Evolutionary conservation across 176 grass and related monocot species (phyloP), one percentile per base, ranked within the genome.

Genomic region (Bromus sterilis): DNA sequence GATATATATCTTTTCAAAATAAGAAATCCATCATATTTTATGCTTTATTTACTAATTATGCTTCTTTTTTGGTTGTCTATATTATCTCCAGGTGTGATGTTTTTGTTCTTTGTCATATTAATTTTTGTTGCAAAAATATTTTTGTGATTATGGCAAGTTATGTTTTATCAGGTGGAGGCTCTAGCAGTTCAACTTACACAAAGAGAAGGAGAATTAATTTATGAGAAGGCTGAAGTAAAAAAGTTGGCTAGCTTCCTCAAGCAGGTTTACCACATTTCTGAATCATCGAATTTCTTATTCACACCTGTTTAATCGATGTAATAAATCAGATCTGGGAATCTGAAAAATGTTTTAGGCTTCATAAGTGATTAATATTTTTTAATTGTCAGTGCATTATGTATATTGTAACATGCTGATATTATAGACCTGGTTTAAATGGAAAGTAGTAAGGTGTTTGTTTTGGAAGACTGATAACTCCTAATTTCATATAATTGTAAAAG

Each of bases 201-300:
- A 79, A 92, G 92, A 86, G 95, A 98, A 91, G 95, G 92, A 34
- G 95, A 98, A 77, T 83, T 98, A 80, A 86, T 98, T 86, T 93
- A 94, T 81, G 95, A 98, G 80, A 98, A 94, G 80, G 86, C 92
- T 18, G 95, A 98, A 94, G 88, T 98, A 32, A 94, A 91, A 83
- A 98, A 92, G 75, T 65, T 98, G 68, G 92, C 92, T 69, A 94
- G 68, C 71, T 94, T 98, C 62, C 95, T 94, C 41, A 98, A 92
- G 71, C 92, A 94, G 92, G 95, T 93, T 60, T 51, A 62, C 18
- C 7, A 48, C 71, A 74, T 78, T 79, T 77, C 58, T 78, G 57
- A 71, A 83, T 73, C 62, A 78, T 71, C 14, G 14, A 85, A 34
- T 53, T 77, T 55, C 21, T 49, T 75, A 60, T 55, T 63, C 10